These are phyloP conservation scores for Polygonum aviculare DNA, from an alignment of 148 eudicot species.

Conservation along the genomic window DNA sequence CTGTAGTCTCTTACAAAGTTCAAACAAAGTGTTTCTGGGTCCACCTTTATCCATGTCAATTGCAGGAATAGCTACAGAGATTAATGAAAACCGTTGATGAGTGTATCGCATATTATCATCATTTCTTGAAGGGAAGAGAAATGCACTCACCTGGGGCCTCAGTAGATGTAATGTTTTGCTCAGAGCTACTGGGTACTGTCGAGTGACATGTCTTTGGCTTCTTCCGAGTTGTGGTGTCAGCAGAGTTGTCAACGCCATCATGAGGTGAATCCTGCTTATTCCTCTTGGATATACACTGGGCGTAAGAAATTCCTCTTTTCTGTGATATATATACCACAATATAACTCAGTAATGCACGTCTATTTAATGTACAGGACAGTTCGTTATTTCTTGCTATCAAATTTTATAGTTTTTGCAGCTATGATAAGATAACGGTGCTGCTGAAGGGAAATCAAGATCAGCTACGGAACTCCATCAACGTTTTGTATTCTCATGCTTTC, in stretches of 20 bases:
- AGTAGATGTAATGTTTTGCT: neutral
- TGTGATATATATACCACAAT: conserved; percentile 16
- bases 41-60: conserved; percentile 64
- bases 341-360: neutral
- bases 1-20: conserved; percentile 58
- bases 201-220: conserved; percentile 30
- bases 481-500: neutral
- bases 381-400: neutral
- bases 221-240: conserved; percentile 15
- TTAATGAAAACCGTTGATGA: neutral
- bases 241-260: conserved; percentile 18
- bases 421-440: neutral
- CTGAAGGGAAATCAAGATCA: no score
- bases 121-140: neutral
- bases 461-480: neutral
- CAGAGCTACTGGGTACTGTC: conserved; percentile 9
- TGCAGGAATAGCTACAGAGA: conserved; percentile 38
- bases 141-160: conserved; percentile 7
- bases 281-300: conserved; percentile 28
- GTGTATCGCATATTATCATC: neutral
- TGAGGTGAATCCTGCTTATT: conserved; percentile 25
- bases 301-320: conserved; percentile 51
- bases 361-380: neutral
- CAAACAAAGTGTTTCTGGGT: conserved; percentile 57
- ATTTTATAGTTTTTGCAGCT: neutral